Conservation (phyloP, 306 rosid genomes). For the Prunus padus region DNA sequence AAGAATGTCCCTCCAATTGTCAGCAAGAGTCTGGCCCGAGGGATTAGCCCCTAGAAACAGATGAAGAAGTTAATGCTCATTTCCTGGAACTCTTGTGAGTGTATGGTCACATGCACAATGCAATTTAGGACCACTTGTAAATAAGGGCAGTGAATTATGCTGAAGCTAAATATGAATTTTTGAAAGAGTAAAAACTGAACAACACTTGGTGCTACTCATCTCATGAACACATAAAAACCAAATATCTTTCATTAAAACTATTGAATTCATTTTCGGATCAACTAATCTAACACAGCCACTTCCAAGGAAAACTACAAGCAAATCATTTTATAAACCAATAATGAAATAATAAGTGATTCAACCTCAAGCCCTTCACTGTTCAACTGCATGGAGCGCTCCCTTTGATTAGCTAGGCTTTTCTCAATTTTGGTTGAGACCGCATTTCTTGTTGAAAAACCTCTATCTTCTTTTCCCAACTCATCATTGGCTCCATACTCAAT, state of each 20-base stretch:
- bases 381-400: conserved; percentile 85
- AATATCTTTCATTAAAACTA: not conserved
- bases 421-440: conserved; percentile 70
- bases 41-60: conserved; percentile 78
- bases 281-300: not conserved
- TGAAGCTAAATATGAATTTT: not conserved
- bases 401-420: conserved; percentile 74
- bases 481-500: conserved; percentile 53
- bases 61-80: conserved; percentile 18
- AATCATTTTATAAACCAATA: conserved; percentile 11
- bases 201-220: not conserved
- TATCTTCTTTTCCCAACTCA: conserved; percentile 59
- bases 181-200: not conserved
- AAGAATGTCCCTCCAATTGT: conserved; percentile 95
- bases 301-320: conserved; percentile 15
- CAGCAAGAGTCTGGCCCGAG: conserved; percentile 83
- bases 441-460: conserved; percentile 55
- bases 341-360: conserved; percentile 19
- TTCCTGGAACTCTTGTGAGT: not conserved
- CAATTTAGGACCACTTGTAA: not conserved
- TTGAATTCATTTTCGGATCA: not conserved
- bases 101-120: not conserved
- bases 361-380: conserved; percentile 99
- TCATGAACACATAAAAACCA: not conserved
- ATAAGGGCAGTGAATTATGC: not conserved